phyloP scores from a whole-genome alignment of 352 stramenopile species.

The Achlya hypogyna region DNA sequence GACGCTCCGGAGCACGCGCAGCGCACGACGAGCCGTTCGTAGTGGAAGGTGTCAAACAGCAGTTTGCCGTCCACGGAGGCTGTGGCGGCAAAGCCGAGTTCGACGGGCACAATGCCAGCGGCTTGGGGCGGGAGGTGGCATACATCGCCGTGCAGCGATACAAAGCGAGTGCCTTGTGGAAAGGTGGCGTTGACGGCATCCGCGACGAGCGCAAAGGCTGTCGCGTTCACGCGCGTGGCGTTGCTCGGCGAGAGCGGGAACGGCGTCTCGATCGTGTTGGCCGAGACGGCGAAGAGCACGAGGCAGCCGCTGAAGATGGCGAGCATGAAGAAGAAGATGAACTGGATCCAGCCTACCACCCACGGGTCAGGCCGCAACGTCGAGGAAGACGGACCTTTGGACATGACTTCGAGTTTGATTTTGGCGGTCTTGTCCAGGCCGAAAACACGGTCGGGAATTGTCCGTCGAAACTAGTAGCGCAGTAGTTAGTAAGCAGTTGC shows the following conservation, averaged over 20 bases:
- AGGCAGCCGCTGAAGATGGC: neutral
- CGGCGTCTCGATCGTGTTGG: neutral
- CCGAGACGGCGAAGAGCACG: neutral
- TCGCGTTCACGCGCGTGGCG: neutral
- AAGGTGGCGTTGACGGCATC: neutral
- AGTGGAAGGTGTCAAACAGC: neutral
- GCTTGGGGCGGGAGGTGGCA: neutral
- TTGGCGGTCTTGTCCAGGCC: conserved; percentile 4
- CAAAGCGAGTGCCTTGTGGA: neutral
- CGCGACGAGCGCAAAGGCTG: neutral
- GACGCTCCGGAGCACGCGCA: neutral
- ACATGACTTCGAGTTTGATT: conserved; percentile 14
- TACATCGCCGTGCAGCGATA: neutral
- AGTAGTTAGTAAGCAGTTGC: neutral
- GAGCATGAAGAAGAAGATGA: conserved; percentile 15
- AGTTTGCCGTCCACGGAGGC: neutral
- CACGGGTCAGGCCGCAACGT: neutral
- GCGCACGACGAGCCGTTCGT: neutral
- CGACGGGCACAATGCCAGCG: neutral
- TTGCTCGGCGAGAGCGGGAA: neutral
- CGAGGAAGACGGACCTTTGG: conserved; percentile 4
- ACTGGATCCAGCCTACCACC: conserved; percentile 3
- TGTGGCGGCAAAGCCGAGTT: neutral
- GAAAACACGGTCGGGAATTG: neutral
- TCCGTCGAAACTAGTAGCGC: conserved; percentile 8